A percentile compares a stretch with the other conserved stretches of the same genome.
Evolutionary conservation across 2,329 filamentous ascomycete species (phyloP).

Genomic region (Penicillium olsonii): DNA sequence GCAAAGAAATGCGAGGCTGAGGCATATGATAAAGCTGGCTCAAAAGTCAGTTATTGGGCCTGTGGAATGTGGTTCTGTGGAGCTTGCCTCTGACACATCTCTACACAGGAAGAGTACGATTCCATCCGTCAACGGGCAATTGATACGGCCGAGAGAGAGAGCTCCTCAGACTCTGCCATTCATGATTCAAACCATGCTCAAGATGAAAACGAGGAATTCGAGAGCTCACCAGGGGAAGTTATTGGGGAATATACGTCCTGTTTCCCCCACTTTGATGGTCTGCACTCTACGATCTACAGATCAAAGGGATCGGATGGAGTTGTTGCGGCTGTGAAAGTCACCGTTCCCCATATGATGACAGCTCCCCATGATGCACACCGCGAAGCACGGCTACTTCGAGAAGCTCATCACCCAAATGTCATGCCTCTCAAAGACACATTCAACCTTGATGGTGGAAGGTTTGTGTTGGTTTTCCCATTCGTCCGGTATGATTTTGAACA

Average conservation of each 20-base stretch:
- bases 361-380: slow-evolving; percentile 80
- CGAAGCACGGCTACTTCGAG: slow-evolving; percentile 73
- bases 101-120: slow-evolving; percentile 58
- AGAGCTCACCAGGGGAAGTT: slow-evolving; percentile 32
- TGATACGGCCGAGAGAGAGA: slow-evolving; percentile 31
- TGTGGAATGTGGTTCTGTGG: neutral
- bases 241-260: slow-evolving; percentile 61
- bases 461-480: slow-evolving; percentile 84
- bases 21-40: slow-evolving; percentile 39
- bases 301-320: slow-evolving; percentile 49
- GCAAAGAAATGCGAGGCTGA: slow-evolving; percentile 65
- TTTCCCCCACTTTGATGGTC: slow-evolving; percentile 62
- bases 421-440: slow-evolving; percentile 74
- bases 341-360: slow-evolving; percentile 69
- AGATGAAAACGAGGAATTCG: slow-evolving; percentile 20
- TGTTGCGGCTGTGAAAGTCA: slow-evolving; percentile 79
- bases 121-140: slow-evolving; percentile 43
- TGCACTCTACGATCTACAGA: slow-evolving; percentile 83
- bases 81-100: slow-evolving; percentile 19
- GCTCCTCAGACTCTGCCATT: slow-evolving; percentile 23
- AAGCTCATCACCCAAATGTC: slow-evolving; percentile 59
- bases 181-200: slow-evolving; percentile 22
- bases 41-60: slow-evolving; percentile 33
- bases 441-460: slow-evolving; percentile 65
- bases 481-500: slow-evolving; percentile 71